These are phyloP conservation scores for Salvia miltiorrhiza DNA, from an alignment of 257 asterid genomes.

Conservation along the genomic window DNA sequence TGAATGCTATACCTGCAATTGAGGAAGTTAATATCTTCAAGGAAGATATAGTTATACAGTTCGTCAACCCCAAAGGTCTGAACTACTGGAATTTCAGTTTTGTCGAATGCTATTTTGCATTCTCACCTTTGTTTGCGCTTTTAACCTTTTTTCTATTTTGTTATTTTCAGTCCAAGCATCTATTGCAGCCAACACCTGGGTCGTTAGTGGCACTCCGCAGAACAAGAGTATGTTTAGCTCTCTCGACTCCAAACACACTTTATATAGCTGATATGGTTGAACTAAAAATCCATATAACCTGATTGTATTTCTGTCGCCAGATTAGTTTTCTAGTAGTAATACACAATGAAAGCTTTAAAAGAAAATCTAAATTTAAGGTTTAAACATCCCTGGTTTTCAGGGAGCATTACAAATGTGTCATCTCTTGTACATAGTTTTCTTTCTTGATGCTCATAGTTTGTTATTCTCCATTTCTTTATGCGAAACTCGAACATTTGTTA, in stretches of 20 bases:
- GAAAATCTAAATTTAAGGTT: neutral
- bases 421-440: too few species aligned
- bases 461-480: neutral
- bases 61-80: constrained; percentile 57
- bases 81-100: neutral
- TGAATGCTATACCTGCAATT: constrained; percentile 62
- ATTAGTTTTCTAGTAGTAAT: neutral
- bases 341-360: neutral
- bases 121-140: too few species aligned
- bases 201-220: constrained; percentile 71
- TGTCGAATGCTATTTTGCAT: neutral
- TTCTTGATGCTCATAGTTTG: neutral
- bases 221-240: constrained; percentile 52
- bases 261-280: neutral
- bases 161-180: constrained; percentile 60
- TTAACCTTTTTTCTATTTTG: neutral
- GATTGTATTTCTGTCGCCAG: neutral
- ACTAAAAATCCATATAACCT: neutral
- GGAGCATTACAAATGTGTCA: neutral
- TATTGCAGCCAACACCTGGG: constrained; percentile 75
- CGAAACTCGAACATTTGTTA: too few species aligned
- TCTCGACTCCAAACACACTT: neutral
- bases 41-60: constrained; percentile 70
- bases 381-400: neutral
- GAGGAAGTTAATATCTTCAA: constrained; percentile 75